Base-by-base conservation (phyloP, 108 stramenopile species). In the Pseudonitzschia delicatissima region DNA sequence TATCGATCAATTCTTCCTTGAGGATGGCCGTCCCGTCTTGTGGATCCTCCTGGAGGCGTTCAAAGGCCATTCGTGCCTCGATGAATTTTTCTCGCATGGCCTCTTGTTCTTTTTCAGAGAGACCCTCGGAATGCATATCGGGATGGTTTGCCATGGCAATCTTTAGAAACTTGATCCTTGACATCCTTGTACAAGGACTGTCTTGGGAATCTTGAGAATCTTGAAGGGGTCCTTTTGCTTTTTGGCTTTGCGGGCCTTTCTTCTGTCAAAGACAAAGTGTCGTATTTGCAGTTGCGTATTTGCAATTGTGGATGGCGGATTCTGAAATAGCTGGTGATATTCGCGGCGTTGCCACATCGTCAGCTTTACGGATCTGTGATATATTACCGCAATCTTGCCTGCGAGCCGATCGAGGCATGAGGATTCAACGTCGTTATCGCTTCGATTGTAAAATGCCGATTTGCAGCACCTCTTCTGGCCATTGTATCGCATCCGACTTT, bases 71-170 rank as follows among this genome's bases (percentile, higher is more conserved):
- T 29, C 91, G 81, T 15, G 83, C 80, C 18, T 62, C 59, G 47
- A 93, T 90, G 53, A 93, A 93, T 26, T 74, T 69, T 9, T 87
- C 81, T 45, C 82, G 74, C 37, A 73, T 78, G 34, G 72, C 68
- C 33, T 76, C 53, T 40, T 67, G 67, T 34, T 78, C 68, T 34
- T 73, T 55, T 23, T 73, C 66, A 17, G 45, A 40, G 20, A 80
- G 58, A 25, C 52, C 71, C 1, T 52, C 63, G 26, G 20, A 7
- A 33, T 58, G 57, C 3, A 80, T 85, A 57, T 93, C 91, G 53
- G 91, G 91, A 53, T 93, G 91, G 74, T 93, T 80, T 51, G 76
- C 65, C 91, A 93, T 88, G 63, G 91, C 91, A 23, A 93, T 85
- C 84, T 79, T 68, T 17, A 93, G 40, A 72, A 93, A 93, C n/a